Percentiles rank a stretch among this genome's conserved stretches.
These are phyloP conservation scores for Paracoccidioides lutzii DNA, from an alignment of 2,329 filamentous ascomycete species.

Conservation along the genomic window DNA sequence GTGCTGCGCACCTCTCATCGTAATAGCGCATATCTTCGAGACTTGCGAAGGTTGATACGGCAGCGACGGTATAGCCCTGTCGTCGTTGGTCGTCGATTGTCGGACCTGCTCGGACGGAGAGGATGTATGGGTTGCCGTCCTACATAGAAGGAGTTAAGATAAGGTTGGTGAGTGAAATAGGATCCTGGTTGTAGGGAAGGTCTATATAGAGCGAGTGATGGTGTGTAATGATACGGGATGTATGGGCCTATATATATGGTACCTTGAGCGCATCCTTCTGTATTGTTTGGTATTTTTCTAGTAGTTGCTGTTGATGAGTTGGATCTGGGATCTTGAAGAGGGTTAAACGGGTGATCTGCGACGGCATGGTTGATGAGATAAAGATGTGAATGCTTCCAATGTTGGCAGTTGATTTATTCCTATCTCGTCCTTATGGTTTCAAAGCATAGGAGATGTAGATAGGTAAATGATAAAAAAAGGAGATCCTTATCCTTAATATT, in stretches of 20 bases:
- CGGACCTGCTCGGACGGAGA: conserved; percentile 39
- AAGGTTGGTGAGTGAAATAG: too few species aligned
- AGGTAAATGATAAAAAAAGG: too few species aligned
- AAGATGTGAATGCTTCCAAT: background rate
- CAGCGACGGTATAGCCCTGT: conserved; percentile 49
- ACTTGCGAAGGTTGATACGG: conserved; percentile 45
- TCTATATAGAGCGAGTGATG: too few species aligned
- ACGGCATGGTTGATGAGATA: conserved; percentile 6
- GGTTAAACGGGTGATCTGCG: conserved; percentile 29
- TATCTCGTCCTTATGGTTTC: too few species aligned
- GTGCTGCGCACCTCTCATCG: conserved; percentile 42
- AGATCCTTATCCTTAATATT: too few species aligned
- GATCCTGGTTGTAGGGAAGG: too few species aligned
- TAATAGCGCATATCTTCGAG: conserved; percentile 54
- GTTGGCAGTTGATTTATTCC: too few species aligned
- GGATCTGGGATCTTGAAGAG: conserved; percentile 35
- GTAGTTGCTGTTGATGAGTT: conserved; percentile 24
- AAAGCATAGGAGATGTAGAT: too few species aligned
- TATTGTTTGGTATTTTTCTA: conserved; percentile 26
- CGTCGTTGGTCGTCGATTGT: conserved; percentile 38
- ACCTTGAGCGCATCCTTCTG: conserved; percentile 26
- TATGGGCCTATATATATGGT: background rate
- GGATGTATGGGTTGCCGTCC: conserved; percentile 56
- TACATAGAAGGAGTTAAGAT: conserved; percentile 19
- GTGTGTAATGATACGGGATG: background rate